Base-by-base conservation (phyloP, 805 yeast species). In the Pichia cephalocereana region DNA sequence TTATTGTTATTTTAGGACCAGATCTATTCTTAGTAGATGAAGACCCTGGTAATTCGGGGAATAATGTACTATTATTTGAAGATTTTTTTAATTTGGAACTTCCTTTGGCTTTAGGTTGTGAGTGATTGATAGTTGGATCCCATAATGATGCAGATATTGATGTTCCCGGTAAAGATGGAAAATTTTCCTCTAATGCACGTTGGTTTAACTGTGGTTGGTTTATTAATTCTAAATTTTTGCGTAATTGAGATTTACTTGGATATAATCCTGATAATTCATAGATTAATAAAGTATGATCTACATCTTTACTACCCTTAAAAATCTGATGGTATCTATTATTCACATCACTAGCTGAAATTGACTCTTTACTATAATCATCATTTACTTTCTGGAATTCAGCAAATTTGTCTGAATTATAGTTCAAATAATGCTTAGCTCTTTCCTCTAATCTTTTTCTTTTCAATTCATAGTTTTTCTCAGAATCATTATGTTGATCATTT, bases 401-500 rank as follows among this genome's bases (percentile, higher is more conserved):
- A 53, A 81, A 70, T 9, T 69, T 69, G 8, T 65, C 62, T 12
- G 63, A 62, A 30, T 80, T 71, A 54, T 82, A 79, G 45, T 77
- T 72, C 46, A 86, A 65, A 60, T 87, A 86, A 62, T 85, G 89
- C 60, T 83, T 81, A 1, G 96, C 96, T 59, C 96, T 72, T 61
- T 87, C 95, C 53, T 85, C 91, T 30, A 88, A 71, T 55, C 96
- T 74, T 60, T 73, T 66, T 52, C 69, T 74, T 55, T 79, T 84
- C 1, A 78, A 64, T 10, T 57, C 54, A 17, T 57, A 60, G 41
- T 54, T 55, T 38, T 54, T 59, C 7, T 28, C 37, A 6, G n/a
- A 12, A 34, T 34, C 8, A 34, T 15, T 34, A 37, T 3, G 26
- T 17, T 8, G 19, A 9, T n/a, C 11, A 12, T 36, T 30, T 18